Evolutionary conservation across 2,329 filamentous ascomycete species (phyloP).

Genomic region (Penicillium frequentans): DNA sequence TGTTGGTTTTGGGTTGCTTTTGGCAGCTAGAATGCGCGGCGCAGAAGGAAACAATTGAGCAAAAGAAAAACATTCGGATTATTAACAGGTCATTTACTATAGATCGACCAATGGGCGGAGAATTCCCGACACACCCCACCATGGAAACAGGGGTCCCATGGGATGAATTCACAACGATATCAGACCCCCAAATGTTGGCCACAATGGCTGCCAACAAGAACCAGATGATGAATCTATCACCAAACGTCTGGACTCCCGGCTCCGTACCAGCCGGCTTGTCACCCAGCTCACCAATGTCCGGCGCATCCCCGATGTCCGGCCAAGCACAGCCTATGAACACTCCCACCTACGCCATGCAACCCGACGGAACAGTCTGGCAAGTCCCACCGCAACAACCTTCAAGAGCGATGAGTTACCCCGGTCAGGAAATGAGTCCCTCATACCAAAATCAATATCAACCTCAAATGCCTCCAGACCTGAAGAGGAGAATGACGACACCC

Average conservation of each 20-base stretch:
- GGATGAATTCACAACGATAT: slow-evolving; percentile 40
- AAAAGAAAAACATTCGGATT: neutral
- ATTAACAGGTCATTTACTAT: neutral
- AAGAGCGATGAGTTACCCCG: slow-evolving; percentile 37
- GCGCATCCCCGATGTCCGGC: slow-evolving; percentile 31
- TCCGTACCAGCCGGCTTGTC: slow-evolving; percentile 30
- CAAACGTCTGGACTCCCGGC: slow-evolving; percentile 33
- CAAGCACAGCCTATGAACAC: slow-evolving; percentile 33
- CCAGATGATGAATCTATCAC: slow-evolving; percentile 35
- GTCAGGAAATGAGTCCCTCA: slow-evolving; percentile 31
- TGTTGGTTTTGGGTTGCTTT: neutral
- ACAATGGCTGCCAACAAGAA: slow-evolving; percentile 31
- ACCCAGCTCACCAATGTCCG: slow-evolving; percentile 29
- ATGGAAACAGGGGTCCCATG: slow-evolving; percentile 38
- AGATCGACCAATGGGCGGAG: slow-evolving; percentile 31
- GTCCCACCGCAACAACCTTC: slow-evolving; percentile 25
- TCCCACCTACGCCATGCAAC: slow-evolving; percentile 34
- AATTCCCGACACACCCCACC: slow-evolving; percentile 31
- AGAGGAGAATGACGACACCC: slow-evolving; percentile 39
- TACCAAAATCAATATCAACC: slow-evolving; percentile 31
- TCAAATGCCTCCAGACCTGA: slow-evolving; percentile 33
- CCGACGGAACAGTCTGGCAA: slow-evolving; percentile 39
- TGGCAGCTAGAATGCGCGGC: neutral
- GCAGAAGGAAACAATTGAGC: neutral
- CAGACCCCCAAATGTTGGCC: slow-evolving; percentile 37